A percentile compares a stretch with the other conserved stretches of the same genome.
Conservation (phyloP, 2,329 filamentous ascomycete genomes). For the Pyrenochaeta sp. region DNA sequence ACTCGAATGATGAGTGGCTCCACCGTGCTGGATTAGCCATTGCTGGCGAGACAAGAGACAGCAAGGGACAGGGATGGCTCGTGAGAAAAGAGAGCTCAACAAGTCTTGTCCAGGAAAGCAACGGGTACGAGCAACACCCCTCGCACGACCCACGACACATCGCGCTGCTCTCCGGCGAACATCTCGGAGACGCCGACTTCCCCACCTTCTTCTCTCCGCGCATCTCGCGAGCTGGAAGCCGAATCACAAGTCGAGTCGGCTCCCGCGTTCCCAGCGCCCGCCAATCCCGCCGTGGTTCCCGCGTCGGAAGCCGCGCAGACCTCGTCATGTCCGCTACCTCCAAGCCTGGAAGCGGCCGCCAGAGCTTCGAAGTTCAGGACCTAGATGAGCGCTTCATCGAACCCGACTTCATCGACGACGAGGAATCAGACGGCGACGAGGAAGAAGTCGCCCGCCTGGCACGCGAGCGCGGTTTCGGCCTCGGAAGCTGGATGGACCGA, state of each 20-base stretch:
- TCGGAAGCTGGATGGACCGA: slow-evolving; percentile 65
- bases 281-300: slow-evolving; percentile 43
- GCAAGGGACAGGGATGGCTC: slow-evolving; percentile 70
- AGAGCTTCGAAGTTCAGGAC: slow-evolving; percentile 41
- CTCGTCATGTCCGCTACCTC: slow-evolving; percentile 43
- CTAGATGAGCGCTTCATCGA: slow-evolving; percentile 37
- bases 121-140: slow-evolving; percentile 41
- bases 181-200: slow-evolving; percentile 43
- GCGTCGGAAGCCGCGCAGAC: slow-evolving; percentile 47
- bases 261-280: slow-evolving; percentile 50
- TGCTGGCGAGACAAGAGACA: slow-evolving; percentile 64
- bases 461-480: slow-evolving; percentile 60
- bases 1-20: slow-evolving; percentile 62
- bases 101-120: slow-evolving; percentile 54
- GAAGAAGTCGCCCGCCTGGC: slow-evolving; percentile 61
- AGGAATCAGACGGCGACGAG: slow-evolving; percentile 57
- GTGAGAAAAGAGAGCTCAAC: slow-evolving; percentile 64
- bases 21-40: slow-evolving; percentile 65
- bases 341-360: slow-evolving; percentile 27
- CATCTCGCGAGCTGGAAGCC: slow-evolving; percentile 41
- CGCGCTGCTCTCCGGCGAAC: slow-evolving; percentile 42
- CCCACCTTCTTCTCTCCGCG: slow-evolving; percentile 39
- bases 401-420: slow-evolving; percentile 61
- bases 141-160: slow-evolving; percentile 33
- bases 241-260: slow-evolving; percentile 45